These are phyloP conservation scores for Anisodus tanguticus DNA, from an alignment of 257 asterid genomes.

Conservation along the genomic window DNA sequence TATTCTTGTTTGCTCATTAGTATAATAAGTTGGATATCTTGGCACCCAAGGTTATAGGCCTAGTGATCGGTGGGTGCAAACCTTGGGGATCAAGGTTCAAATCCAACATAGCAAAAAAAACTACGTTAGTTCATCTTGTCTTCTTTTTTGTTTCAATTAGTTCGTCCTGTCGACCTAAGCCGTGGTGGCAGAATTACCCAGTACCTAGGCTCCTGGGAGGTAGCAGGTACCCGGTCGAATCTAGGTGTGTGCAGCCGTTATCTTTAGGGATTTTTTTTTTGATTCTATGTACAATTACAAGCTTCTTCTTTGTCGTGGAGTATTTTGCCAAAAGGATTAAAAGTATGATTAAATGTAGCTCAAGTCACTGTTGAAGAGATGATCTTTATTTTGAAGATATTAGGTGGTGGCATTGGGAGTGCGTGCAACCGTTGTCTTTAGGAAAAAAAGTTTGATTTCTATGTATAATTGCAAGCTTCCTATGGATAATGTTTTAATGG, in stretches of 20 bases:
- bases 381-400: neutral
- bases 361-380: neutral
- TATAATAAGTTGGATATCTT: neutral
- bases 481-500: no score
- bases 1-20: neutral
- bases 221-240: neutral
- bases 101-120: neutral
- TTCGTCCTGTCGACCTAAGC: neutral
- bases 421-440: no score
- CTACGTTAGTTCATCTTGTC: neutral
- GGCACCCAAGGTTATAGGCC: constrained; percentile 4
- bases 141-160: no score
- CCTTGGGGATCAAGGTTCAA: constrained; percentile 5
- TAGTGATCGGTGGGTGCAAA: neutral
- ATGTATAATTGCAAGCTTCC: no score
- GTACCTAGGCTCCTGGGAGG: neutral
- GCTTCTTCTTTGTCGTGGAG: neutral
- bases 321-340: constrained; percentile 19
- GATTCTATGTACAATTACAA: neutral
- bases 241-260: neutral
- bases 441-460: no score
- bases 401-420: neutral
- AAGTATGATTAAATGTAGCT: neutral
- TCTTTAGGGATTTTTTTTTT: neutral
- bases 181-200: neutral